Conservation (phyloP, 2,329 filamentous ascomycete genomes). For the Arachnomyces sp. region DNA sequence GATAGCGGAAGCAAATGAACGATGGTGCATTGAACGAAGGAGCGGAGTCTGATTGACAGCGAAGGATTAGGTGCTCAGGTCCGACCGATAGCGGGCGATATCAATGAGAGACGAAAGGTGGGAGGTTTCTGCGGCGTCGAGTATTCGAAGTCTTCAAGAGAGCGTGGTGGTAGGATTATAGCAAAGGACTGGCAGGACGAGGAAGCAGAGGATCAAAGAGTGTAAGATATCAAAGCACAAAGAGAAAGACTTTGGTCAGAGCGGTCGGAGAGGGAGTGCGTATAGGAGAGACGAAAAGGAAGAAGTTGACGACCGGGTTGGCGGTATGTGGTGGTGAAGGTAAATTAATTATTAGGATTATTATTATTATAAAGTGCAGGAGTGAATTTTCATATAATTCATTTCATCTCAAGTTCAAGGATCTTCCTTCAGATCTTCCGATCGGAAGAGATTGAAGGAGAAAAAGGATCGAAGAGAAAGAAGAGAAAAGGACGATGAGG, state of each 20-base stretch:
- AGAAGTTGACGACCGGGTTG: conserved; percentile 10
- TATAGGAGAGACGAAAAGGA: conserved; percentile 14
- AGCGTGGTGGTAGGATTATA: conserved; percentile 11
- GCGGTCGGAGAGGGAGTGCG: not conserved
- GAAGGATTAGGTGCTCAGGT: not conserved
- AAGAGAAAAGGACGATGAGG: conserved; percentile 4
- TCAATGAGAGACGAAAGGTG: too few species aligned
- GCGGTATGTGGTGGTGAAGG: not conserved
- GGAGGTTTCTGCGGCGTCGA: too few species aligned
- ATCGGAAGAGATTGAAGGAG: conserved; percentile 9
- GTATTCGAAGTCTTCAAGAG: conserved; percentile 1
- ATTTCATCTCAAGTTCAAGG: too few species aligned
- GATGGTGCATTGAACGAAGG: not conserved
- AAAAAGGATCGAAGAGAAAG: conserved; percentile 9
- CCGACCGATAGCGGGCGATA: not conserved
- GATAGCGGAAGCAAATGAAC: not conserved
- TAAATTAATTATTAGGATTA: not conserved
- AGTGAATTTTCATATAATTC: too few species aligned
- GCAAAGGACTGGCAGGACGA: conserved; percentile 6
- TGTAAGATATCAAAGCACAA: conserved; percentile 9
- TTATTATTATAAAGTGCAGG: not conserved
- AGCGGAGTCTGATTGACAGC: not conserved
- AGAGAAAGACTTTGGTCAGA: conserved; percentile 15
- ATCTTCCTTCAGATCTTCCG: not conserved
- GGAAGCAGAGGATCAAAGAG: conserved; percentile 9